Conservation (phyloP, 768 basidiomycete species). For the Psilocybe tampanensis region DNA sequence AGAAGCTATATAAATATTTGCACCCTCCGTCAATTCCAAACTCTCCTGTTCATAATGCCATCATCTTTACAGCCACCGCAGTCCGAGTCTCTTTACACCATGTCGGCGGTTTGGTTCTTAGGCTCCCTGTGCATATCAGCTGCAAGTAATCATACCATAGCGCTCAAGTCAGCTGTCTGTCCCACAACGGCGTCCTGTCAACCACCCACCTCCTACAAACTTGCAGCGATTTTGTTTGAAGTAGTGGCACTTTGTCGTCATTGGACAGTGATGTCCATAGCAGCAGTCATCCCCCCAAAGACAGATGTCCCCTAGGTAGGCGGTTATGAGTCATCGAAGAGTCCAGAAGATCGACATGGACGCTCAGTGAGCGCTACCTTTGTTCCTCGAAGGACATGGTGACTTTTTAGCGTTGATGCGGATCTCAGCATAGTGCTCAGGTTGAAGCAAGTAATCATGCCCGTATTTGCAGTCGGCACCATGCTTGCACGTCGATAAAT, state of each 20-base stretch:
- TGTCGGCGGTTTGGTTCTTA: conserved; percentile 19
- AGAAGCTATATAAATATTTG: conserved; percentile 24
- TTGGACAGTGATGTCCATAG: conserved; percentile 55
- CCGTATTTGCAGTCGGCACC: conserved; percentile 60
- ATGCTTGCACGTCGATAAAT: conserved; percentile 62
- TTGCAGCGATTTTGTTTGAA: conserved; percentile 61
- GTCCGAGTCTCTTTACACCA: conserved; percentile 11
- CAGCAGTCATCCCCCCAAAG: conserved; percentile 63
- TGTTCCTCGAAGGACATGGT: conserved; percentile 62
- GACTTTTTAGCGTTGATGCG: conserved; percentile 59
- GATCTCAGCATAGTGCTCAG: conserved; percentile 56
- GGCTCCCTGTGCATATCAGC: conserved; percentile 45
- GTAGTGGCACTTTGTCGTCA: conserved; percentile 43
- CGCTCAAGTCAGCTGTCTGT: conserved; percentile 20
- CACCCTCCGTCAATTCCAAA: conserved; percentile 21
- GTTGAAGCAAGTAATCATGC: conserved; percentile 61
- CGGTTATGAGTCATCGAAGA: neutral
- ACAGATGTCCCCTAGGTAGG: conserved; percentile 51
- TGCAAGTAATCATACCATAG: conserved; percentile 16
- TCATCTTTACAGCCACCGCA: conserved; percentile 12
- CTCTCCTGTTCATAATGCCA: conserved; percentile 10
- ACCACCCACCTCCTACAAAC: conserved; percentile 56
- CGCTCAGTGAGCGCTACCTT: conserved; percentile 46
- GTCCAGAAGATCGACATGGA: neutral
- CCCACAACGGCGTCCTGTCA: neutral